These are phyloP conservation scores for Jasminum sambac DNA, from an alignment of 257 asterid genomes.

Conservation along the genomic window DNA sequence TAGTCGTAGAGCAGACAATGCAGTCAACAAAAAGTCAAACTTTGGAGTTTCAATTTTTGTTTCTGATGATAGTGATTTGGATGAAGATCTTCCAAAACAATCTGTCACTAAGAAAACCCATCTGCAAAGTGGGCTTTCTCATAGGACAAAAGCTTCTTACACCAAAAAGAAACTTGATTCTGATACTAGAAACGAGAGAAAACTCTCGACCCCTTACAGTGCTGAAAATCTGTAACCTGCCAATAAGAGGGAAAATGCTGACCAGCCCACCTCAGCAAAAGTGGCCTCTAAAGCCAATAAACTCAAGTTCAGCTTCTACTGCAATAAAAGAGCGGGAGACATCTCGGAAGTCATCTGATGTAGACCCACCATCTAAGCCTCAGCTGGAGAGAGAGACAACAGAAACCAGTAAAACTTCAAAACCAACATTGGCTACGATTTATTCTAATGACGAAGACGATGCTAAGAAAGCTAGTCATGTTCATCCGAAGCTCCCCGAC, in stretches of 20 bases:
- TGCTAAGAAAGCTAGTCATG: constrained; percentile 67
- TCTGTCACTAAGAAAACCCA: constrained; percentile 36
- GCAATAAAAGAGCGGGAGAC: constrained; percentile 29
- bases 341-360: constrained; percentile 36
- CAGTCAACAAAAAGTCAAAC: constrained; percentile 28
- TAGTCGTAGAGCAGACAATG: constrained; percentile 23
- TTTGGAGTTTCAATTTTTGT: constrained; percentile 35
- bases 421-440: constrained; percentile 28
- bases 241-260: too few species aligned
- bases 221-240: constrained; percentile 30
- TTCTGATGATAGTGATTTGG: constrained; percentile 57
- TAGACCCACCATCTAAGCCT: constrained; percentile 31
- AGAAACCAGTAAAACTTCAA: constrained; percentile 30
- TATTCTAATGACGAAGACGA: constrained; percentile 37
- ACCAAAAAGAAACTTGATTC: constrained; percentile 28
- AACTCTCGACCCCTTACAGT: constrained; percentile 25
- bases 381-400: constrained; percentile 29
- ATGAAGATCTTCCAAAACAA: constrained; percentile 50
- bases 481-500: constrained; percentile 92
- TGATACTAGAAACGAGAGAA: constrained; percentile 34
- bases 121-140: constrained; percentile 56
- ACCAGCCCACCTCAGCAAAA: constrained; percentile 36
- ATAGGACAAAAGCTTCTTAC: constrained; percentile 59
- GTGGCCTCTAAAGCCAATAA: too few species aligned
- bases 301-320: constrained; percentile 33